A percentile compares a stretch with the other conserved stretches of the same genome.
These are phyloP conservation scores for Silene conica DNA, from an alignment of 148 eudicot genomes.

Conservation along the genomic window DNA sequence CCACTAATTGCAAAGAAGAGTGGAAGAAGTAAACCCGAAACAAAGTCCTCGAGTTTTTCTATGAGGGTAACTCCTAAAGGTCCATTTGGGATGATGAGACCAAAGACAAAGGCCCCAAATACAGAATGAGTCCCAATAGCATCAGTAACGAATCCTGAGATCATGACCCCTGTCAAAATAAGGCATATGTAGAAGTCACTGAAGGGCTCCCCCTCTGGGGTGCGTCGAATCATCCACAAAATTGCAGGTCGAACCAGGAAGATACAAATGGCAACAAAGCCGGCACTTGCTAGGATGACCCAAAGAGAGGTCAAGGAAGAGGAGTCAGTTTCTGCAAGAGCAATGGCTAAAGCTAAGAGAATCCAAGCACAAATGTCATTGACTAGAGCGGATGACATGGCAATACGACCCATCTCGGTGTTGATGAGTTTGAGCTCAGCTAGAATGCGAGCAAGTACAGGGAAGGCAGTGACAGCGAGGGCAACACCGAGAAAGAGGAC, in stretches of 20 bases:
- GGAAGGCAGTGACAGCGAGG: conserved; percentile 67
- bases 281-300: conserved; percentile 44
- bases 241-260: conserved; percentile 41
- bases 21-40: conserved; percentile 65
- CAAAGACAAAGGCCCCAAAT: conserved; percentile 75
- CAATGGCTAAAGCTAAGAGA: conserved; percentile 62
- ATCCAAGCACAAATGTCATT: conserved; percentile 73
- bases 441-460: conserved; percentile 62
- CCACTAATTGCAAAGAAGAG: conserved; percentile 66
- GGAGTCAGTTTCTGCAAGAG: conserved; percentile 39
- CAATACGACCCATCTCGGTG: conserved; percentile 55
- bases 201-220: conserved; percentile 63
- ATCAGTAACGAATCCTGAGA: conserved; percentile 64
- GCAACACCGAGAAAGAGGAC: conserved; percentile 62
- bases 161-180: conserved; percentile 60
- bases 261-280: conserved; percentile 40
- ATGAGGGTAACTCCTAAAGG: conserved; percentile 53
- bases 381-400: conserved; percentile 69
- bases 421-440: conserved; percentile 74
- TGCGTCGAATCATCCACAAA: conserved; percentile 46
- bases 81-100: conserved; percentile 64
- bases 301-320: conserved; percentile 43
- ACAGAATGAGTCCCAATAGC: conserved; percentile 76
- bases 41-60: conserved; percentile 70
- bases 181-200: conserved; percentile 56